These are phyloP conservation scores for Yamadazyma phyllophila DNA, from an alignment of 805 yeast species.

Conservation along the genomic window DNA sequence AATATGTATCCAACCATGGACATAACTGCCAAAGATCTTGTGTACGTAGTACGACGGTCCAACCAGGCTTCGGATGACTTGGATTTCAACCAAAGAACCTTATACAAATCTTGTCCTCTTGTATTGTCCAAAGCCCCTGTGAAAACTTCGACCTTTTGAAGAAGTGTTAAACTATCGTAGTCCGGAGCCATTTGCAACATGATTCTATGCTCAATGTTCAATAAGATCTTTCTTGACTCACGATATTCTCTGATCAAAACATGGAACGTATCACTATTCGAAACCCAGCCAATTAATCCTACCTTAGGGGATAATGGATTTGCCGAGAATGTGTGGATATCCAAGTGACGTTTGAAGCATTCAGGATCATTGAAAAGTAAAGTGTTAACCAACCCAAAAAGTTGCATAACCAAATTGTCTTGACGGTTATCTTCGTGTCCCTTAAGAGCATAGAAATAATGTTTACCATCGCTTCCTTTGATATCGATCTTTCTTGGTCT, in stretches of 20 bases:
- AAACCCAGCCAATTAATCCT: slow-evolving; percentile 97
- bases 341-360: slow-evolving; percentile 92
- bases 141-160: slow-evolving; percentile 95
- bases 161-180: slow-evolving; percentile 80
- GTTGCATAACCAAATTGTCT: slow-evolving; percentile 95
- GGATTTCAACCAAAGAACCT: slow-evolving; percentile 94
- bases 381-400: slow-evolving; percentile 93
- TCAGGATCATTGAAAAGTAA: slow-evolving; percentile 86
- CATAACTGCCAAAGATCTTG: slow-evolving; percentile 96
- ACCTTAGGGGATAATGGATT: slow-evolving; percentile 95
- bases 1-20: slow-evolving; percentile 97
- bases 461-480: slow-evolving; percentile 88
- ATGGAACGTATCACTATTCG: slow-evolving; percentile 95
- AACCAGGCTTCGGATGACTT: slow-evolving; percentile 97
- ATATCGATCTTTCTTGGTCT: slow-evolving; percentile 84
- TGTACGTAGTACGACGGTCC: slow-evolving; percentile 93
- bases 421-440: slow-evolving; percentile 99
- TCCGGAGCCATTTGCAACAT: slow-evolving; percentile 98
- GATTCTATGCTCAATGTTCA: slow-evolving; percentile 91
- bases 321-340: slow-evolving; percentile 88
- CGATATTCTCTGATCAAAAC: slow-evolving; percentile 88
- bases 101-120: slow-evolving; percentile 92
- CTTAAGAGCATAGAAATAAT: slow-evolving; percentile 76
- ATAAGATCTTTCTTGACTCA: slow-evolving; percentile 81
- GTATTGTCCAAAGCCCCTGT: slow-evolving; percentile 94